phyloP scores from a whole-genome alignment of 2,329 filamentous ascomycete species.

The Aureobasidium sp. region DNA sequence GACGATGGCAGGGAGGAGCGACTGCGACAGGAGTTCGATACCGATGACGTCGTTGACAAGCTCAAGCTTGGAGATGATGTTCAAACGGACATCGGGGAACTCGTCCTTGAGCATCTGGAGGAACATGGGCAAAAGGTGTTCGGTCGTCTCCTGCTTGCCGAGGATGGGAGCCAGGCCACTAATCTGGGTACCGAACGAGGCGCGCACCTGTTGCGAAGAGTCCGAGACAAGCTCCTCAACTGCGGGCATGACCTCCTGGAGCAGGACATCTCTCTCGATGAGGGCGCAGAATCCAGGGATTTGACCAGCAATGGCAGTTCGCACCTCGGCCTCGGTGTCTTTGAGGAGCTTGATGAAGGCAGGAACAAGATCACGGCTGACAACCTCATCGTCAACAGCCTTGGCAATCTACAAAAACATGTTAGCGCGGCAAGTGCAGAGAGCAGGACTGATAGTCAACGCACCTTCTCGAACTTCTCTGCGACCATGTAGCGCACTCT shows the following conservation, averaged over 20 bases:
- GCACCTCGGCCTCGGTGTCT: conserved; percentile 94
- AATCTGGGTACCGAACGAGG: conserved; percentile 91
- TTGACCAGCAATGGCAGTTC: conserved; percentile 92
- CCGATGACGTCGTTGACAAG: conserved; percentile 98
- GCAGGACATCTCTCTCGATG: conserved; percentile 76
- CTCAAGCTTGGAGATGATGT: conserved; percentile 99
- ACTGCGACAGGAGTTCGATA: conserved; percentile 93
- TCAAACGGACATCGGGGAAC: conserved; percentile 92
- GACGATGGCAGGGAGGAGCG: conserved; percentile 91
- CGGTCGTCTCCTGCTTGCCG: conserved; percentile 96
- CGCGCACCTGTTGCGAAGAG: conserved; percentile 91
- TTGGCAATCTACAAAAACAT: conserved; percentile 68
- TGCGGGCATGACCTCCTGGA: conserved; percentile 93
- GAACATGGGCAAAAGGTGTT: conserved; percentile 97
- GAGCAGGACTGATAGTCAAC: conserved; percentile 14
- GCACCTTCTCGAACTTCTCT: conserved; percentile 92
- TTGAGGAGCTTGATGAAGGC: conserved; percentile 97
- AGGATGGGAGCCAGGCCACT: conserved; percentile 93
- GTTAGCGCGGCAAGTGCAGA: conserved; percentile 14
- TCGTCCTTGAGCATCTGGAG: conserved; percentile 99
- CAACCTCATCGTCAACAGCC: conserved; percentile 94
- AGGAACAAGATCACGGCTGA: conserved; percentile 86
- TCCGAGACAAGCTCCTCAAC: conserved; percentile 95
- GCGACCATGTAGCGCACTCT: conserved; percentile 98
- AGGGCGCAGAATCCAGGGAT: conserved; percentile 94